phyloP scores from a whole-genome alignment of 345 rosid species.

The Hibiscus syriacus region DNA sequence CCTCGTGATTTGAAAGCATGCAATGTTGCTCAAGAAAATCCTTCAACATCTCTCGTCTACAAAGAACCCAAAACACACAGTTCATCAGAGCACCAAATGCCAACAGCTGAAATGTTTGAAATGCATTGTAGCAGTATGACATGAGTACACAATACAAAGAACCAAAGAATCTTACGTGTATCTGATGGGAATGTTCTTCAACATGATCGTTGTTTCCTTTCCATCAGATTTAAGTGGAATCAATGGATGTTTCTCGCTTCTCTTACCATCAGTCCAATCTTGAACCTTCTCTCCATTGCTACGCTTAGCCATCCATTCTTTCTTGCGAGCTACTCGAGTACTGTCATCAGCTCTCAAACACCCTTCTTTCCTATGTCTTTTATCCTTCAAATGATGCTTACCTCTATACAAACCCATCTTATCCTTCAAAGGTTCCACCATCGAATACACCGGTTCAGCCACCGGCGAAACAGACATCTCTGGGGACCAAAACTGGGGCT shows the following conservation, averaged over 20 bases:
- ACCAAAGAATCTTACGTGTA: constrained; percentile 47
- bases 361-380: neutral
- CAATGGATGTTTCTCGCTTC: neutral
- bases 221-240: constrained; percentile 15
- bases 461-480: neutral
- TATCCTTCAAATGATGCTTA: neutral
- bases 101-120: neutral
- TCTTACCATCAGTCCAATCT: neutral
- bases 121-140: neutral
- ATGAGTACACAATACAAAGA: neutral
- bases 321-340: neutral
- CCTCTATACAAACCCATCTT: neutral
- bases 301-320: neutral
- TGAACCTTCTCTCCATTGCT: neutral
- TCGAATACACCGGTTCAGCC: too few species aligned
- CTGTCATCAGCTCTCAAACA: too few species aligned
- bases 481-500: neutral
- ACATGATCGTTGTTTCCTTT: constrained; percentile 51
- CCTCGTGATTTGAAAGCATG: constrained; percentile 28
- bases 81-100: too few species aligned
- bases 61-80: neutral
- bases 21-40: constrained; percentile 57
- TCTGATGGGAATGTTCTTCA: constrained; percentile 63
- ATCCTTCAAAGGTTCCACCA: neutral
- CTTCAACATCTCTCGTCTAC: constrained; percentile 55